Base-by-base conservation (phyloP, 1,139 yeast genomes). In the Entelexis paramagnoliae region DNA sequence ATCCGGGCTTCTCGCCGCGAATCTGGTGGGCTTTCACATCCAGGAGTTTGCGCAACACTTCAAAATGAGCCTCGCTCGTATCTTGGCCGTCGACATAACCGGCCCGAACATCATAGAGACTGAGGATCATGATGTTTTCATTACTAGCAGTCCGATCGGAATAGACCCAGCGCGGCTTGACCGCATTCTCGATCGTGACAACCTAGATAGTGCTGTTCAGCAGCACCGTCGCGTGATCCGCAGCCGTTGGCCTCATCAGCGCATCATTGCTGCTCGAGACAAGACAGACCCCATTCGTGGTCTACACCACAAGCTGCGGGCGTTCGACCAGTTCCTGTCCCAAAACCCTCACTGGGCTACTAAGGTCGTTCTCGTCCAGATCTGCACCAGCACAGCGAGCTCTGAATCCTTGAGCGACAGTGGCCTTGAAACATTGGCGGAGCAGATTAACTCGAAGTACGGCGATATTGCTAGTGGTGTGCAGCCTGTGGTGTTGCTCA, bases 21-120 rank as follows among this genome's bases (percentile, higher is more conserved):
- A 88, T 62, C 78, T 84, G 54, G 77, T 93, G 46, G 81, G 91
- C 1, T 89, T 91, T 71, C 98, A 91, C 66, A 88, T 93, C 11
- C 81, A 81, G 33, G 98, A 91, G 65, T 91, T 89, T 61, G 93
- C 89, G 24, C 79, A 95, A 62, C 98, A 91, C 68, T 93, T 93
- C 66, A 70, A 84, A 55, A 96, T 89, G 68, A 88, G 97, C 4
- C 83, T 95, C 61, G 86, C 84, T 59, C 74, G 96, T 53, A 71
- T 93, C 46, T 69, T 93, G 47, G 77, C 88, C 56, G 88, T 94
- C 0, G 96, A 91, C 67, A 55, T 55, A 20, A 79, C 85, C 13
- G 80, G 80, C 48, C 80, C 79, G n/a, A 74, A 73, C 52, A 93
- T 91, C n/a, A 70, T 89, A 13, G 75, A 79, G 51, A 81, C 76